These are phyloP conservation scores for Triticum urartu DNA, from an alignment of 176 grass and related monocot species.

Conservation along the genomic window DNA sequence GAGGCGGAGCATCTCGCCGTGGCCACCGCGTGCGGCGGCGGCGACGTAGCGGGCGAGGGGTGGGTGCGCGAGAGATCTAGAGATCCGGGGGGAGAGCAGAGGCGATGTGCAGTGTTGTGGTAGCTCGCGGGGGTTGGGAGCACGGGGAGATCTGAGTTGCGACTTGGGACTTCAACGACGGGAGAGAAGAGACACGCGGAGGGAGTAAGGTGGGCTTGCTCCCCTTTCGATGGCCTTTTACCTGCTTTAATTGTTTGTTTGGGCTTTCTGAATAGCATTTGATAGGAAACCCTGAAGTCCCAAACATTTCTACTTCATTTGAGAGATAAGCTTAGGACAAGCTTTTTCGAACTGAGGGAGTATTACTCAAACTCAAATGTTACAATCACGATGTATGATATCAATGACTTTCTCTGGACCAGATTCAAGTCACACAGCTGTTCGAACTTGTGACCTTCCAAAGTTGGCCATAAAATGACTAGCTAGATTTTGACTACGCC, in stretches of 20 bases:
- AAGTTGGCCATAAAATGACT: too few relatives aligned
- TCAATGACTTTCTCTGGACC: too few relatives aligned
- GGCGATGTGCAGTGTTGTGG: slow-evolving; percentile 18
- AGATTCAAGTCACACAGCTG: too few relatives aligned
- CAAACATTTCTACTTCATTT: too few relatives aligned
- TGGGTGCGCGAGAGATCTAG: slow-evolving; percentile 32
- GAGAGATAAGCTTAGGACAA: too few relatives aligned
- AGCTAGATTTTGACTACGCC: too few relatives aligned
- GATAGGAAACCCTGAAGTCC: too few relatives aligned
- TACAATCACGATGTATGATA: too few relatives aligned
- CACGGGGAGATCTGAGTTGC: slow-evolving; percentile 42
- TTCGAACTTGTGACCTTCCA: too few relatives aligned
- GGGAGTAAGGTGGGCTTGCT: background rate
- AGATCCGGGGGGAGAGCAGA: slow-evolving; percentile 41
- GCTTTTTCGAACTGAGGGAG: too few relatives aligned
- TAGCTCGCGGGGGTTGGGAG: slow-evolving; percentile 32
- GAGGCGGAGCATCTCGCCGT: slow-evolving; percentile 86
- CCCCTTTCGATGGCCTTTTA: background rate
- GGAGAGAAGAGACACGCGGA: background rate
- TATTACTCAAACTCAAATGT: too few relatives aligned
- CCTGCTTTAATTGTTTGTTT: background rate
- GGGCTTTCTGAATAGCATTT: too few relatives aligned
- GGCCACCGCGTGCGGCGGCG: slow-evolving; percentile 18
- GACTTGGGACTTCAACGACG: background rate
- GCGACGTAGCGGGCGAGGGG: background rate